Base-by-base conservation (phyloP, 2,329 filamentous ascomycete genomes). In the Phyllosticta paracitricarpa region DNA sequence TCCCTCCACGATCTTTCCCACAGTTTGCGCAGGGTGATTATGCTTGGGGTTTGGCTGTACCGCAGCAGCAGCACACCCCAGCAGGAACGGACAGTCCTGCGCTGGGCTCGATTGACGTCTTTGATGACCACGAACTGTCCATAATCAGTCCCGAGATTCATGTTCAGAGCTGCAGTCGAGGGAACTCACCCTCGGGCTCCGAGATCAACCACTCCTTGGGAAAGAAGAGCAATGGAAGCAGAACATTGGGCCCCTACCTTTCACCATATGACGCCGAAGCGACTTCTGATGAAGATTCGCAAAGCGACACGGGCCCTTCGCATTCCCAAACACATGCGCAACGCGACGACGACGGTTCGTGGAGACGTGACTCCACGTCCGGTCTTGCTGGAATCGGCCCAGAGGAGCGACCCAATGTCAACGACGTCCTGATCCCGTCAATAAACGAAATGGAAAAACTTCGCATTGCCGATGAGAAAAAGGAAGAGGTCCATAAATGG, bases 401-500 rank as follows among this genome's bases (percentile, higher is more conserved):
- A 8, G 67, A 72, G 5, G 72, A 76, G 40, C 76, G 81, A 54
- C 74, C 72, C 30, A 65, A 68, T 33, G 67, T 78, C 64, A 70
- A 69, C 4, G 69, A 79, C 59, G 70, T 72, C 17, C 75, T 74
- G 54, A 72, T 81, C 3, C 75, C 74, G 14, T 82, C 76, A 56
- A 71, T 82, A 7, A 79, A 81, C 56, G 80, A 84, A 26, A 71
- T 82, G 56, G 75, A 78, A 56, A 71, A 77, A 53, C 72, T 77
- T 62, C 75, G 78, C 57, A 71, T 77, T 35, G 70, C 76, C 33
- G 74, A 77, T 3, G 78, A 82, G 57, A 82, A 78, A 66, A 82
- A 82, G 62, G 73, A 76, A 8, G 79, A 82, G 59, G 81, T 84
- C 35, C 74, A 76, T 58, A 72, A 76, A 24, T 84, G 82, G 82